Percentiles rank a stretch among this genome's conserved stretches.
phyloP scores from a whole-genome alignment of 1,284 basidiomycete species.

The Trichosporon asahii region DNA sequence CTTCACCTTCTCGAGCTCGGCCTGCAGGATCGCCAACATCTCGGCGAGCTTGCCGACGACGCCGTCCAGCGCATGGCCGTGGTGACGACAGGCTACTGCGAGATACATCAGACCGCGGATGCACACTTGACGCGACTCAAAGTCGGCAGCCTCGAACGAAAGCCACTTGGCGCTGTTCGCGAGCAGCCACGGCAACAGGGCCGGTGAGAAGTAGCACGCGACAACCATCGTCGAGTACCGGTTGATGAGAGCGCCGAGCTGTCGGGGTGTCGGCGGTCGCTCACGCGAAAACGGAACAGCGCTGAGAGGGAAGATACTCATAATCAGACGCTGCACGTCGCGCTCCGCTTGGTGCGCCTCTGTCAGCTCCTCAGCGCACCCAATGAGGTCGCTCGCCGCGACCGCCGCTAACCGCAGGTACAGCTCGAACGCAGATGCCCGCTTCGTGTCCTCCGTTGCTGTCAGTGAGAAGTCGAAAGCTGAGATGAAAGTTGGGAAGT shows the following conservation, averaged over 20 bases:
- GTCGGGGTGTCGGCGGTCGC: conserved; percentile 57
- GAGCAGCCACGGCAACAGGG: conserved; percentile 58
- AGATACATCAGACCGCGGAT: conserved; percentile 77
- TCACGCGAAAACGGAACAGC: conserved; percentile 61
- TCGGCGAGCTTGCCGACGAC: conserved; percentile 67
- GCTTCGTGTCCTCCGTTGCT: conserved; percentile 53
- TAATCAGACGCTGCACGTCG: conserved; percentile 68
- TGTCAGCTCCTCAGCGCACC: conserved; percentile 31
- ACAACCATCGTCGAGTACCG: conserved; percentile 74
- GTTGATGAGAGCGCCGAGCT: conserved; percentile 80
- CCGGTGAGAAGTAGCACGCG: conserved; percentile 69
- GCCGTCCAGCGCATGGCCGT: conserved; percentile 58
- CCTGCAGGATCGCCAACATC: conserved; percentile 60
- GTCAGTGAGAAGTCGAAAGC: conserved; percentile 61
- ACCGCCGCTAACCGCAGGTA: conserved; percentile 61
- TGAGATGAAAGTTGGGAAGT: conserved; percentile 74
- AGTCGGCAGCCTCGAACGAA: conserved; percentile 64
- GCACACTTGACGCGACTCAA: conserved; percentile 66
- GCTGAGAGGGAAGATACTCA: conserved; percentile 69
- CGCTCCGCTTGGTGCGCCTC: conserved; percentile 53
- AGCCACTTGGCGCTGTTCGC: conserved; percentile 50
- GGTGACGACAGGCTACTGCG: conserved; percentile 64
- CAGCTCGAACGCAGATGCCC: conserved; percentile 72
- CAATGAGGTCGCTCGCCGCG: conserved; percentile 49
- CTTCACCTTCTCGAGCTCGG: conserved; percentile 55